Conservation (phyloP, 495 filamentous ascomycete genomes). For the Corynascus novoguineensis region DNA sequence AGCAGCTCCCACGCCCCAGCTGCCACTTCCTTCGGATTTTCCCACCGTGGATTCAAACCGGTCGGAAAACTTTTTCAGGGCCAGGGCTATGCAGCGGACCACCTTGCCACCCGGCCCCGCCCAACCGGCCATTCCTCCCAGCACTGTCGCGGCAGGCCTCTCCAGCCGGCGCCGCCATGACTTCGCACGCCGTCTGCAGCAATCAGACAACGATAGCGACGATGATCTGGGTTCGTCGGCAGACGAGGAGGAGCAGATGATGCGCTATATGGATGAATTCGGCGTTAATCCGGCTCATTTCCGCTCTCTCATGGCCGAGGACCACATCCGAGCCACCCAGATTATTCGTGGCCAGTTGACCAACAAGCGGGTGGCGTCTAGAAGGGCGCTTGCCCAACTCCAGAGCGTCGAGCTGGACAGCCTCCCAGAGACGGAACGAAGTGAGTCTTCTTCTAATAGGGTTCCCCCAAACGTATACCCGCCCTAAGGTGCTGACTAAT, state of each 20-base stretch:
- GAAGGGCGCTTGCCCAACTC: constrained; percentile 40
- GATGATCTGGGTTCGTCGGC: constrained; percentile 20
- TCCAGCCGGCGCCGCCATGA: neutral
- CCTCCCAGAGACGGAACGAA: constrained; percentile 41
- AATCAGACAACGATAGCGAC: constrained; percentile 26
- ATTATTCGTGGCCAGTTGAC: constrained; percentile 35
- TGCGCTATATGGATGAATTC: constrained; percentile 23
- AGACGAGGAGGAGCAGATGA: constrained; percentile 22
- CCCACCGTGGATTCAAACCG: neutral
- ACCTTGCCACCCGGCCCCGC: neutral
- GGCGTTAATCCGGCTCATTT: neutral
- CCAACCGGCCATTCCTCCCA: neutral
- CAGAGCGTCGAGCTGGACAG: constrained; percentile 39
- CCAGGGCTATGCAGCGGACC: too few species aligned
- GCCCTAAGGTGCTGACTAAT: neutral
- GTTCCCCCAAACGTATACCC: neutral
- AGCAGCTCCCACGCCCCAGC: neutral
- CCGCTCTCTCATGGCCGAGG: constrained; percentile 21
- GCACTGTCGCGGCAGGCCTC: neutral
- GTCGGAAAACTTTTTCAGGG: neutral
- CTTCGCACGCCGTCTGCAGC: constrained; percentile 1
- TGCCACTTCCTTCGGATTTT: neutral
- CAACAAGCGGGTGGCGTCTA: constrained; percentile 43
- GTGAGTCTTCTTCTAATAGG: constrained; percentile 36
- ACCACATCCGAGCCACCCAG: constrained; percentile 33